These are phyloP conservation scores for Ceratocystis cacaofunesta DNA, from an alignment of 2,329 filamentous ascomycete genomes.

Conservation along the genomic window DNA sequence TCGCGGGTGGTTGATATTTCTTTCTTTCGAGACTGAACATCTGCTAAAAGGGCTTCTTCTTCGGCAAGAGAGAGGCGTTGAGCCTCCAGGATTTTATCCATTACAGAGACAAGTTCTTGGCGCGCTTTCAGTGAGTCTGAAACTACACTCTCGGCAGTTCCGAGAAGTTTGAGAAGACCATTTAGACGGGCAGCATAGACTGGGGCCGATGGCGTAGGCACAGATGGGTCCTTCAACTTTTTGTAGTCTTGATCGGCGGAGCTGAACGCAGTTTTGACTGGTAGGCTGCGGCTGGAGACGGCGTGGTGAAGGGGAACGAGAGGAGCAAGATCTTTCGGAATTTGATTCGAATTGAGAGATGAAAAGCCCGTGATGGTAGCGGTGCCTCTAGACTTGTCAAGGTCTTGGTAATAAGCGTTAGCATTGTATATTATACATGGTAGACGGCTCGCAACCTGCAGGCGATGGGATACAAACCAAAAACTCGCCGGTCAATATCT, in stretches of 20 bases:
- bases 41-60: constrained; percentile 52
- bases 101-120: constrained; percentile 56
- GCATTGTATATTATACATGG: not conserved
- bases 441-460: constrained; percentile 8
- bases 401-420: constrained; percentile 29
- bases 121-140: constrained; percentile 81
- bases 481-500: constrained; percentile 63
- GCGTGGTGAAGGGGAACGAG: constrained; percentile 61
- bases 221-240: constrained; percentile 60
- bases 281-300: constrained; percentile 55
- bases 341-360: constrained; percentile 35
- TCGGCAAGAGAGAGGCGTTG: constrained; percentile 54
- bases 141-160: constrained; percentile 76
- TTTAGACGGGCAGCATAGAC: constrained; percentile 85
- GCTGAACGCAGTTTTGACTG: constrained; percentile 50
- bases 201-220: constrained; percentile 60
- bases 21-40: constrained; percentile 50
- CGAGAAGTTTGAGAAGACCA: constrained; percentile 75
- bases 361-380: constrained; percentile 37
- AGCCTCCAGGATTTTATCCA: constrained; percentile 67
- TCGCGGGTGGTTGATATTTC: constrained; percentile 71
- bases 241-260: constrained; percentile 69
- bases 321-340: constrained; percentile 63
- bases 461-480: constrained; percentile 41
- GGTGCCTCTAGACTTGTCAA: constrained; percentile 44